phyloP scores from a whole-genome alignment of 148 eudicot species.

The Rhododendron molle region DNA sequence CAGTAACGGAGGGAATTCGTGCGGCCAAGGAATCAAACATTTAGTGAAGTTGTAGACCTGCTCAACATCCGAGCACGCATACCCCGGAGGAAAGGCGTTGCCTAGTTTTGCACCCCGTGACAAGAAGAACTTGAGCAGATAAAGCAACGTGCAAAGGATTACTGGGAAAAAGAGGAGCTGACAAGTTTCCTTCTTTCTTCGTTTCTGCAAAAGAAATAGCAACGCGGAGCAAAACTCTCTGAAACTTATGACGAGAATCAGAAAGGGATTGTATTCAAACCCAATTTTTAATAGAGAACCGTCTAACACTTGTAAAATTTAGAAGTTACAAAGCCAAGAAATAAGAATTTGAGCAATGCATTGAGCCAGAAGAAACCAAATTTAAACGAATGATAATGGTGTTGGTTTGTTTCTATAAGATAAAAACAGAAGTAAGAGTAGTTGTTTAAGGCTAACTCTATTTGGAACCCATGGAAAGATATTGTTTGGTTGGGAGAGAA shows the following conservation, averaged over 20 bases:
- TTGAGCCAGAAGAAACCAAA: neutral
- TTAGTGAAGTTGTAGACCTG: too few relatives aligned
- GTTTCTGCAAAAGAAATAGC: conserved; percentile 43
- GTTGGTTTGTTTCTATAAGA: too few relatives aligned
- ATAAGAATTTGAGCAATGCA: too few relatives aligned
- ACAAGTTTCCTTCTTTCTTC: conserved; percentile 51
- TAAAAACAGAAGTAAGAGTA: neutral
- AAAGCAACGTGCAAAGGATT: conserved; percentile 56
- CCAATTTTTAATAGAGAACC: neutral
- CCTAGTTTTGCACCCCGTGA: neutral
- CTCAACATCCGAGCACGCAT: neutral
- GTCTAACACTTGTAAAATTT: neutral
- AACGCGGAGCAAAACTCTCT: neutral
- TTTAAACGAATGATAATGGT: neutral
- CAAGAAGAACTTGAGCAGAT: conserved; percentile 17
- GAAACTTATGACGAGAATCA: neutral
- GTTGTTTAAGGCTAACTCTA: too few relatives aligned
- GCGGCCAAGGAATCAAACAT: conserved; percentile 64
- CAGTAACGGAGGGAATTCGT: conserved; percentile 75
- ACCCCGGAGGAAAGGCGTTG: conserved; percentile 1
- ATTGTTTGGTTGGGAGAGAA: too few relatives aligned
- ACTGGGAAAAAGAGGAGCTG: conserved; percentile 55
- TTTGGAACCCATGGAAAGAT: too few relatives aligned
- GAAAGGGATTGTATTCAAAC: neutral
- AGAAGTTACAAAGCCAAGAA: neutral